Conservation (phyloP, 2,329 filamentous ascomycete species). For the Acephala macrosclerotiorum region DNA sequence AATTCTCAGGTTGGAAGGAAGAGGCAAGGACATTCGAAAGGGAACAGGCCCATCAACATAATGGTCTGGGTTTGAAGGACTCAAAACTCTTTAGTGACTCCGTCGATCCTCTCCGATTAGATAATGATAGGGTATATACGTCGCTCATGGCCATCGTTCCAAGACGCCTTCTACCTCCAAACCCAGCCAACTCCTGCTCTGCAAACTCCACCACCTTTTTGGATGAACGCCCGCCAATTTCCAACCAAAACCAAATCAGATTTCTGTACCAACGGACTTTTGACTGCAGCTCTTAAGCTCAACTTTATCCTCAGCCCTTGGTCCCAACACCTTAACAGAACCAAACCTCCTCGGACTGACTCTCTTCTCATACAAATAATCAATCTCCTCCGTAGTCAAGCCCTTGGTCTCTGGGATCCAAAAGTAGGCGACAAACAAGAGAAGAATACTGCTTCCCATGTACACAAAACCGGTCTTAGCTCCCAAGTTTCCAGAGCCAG, state of each 20-base stretch:
- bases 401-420: conserved; percentile 62
- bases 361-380: conserved; percentile 39
- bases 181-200: not conserved
- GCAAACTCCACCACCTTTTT: not conserved
- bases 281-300: conserved; percentile 1
- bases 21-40: not conserved
- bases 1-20: no score
- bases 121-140: conserved; percentile 4
- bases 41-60: not conserved
- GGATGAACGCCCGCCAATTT: not conserved
- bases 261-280: not conserved
- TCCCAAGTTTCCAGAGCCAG: conserved; percentile 46
- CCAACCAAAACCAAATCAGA: not conserved
- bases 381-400: conserved; percentile 55
- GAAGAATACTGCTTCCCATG: conserved; percentile 46
- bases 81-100: not conserved
- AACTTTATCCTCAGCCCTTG: not conserved
- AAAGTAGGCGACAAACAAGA: conserved; percentile 50
- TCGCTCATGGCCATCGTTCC: not conserved
- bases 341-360: conserved; percentile 23
- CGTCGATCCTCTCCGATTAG: not conserved
- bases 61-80: no score
- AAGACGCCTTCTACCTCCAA: not conserved
- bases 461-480: conserved; percentile 53
- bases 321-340: not conserved